These are phyloP conservation scores for Limonium bicolor DNA, from an alignment of 148 eudicot genomes.

Conservation along the genomic window DNA sequence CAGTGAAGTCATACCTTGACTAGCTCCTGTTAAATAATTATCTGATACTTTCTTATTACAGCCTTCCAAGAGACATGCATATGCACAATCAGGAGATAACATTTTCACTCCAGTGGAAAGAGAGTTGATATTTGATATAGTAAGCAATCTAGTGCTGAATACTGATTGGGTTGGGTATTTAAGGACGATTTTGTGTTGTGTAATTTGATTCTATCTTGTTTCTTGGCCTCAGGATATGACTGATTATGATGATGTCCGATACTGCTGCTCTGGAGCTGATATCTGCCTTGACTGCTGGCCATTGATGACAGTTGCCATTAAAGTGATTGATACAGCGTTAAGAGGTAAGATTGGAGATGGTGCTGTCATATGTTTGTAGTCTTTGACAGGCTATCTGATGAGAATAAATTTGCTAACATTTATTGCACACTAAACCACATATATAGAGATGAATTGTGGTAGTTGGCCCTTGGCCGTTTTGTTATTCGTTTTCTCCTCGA, in stretches of 20 bases:
- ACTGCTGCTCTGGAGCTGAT: conserved; percentile 92
- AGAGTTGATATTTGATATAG: conserved; percentile 91
- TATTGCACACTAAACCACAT: too few species aligned
- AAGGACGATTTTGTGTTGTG: not conserved
- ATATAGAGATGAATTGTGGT: too few species aligned
- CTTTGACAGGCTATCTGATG: too few species aligned
- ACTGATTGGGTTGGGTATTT: not conserved
- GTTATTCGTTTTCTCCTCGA: too few species aligned
- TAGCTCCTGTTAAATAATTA: too few species aligned
- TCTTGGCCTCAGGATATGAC: conserved; percentile 63
- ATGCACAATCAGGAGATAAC: conserved; percentile 64
- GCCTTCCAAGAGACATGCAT: conserved; percentile 87
- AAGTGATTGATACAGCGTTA: conserved; percentile 76
- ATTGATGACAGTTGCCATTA: conserved; percentile 87
- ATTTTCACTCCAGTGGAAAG: conserved; percentile 79
- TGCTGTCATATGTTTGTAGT: too few species aligned
- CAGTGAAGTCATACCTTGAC: too few species aligned
- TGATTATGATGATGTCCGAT: conserved; percentile 90
- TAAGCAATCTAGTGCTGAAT: conserved; percentile 20
- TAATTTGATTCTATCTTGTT: conserved; percentile 4
- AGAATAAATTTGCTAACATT: too few species aligned
- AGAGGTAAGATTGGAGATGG: too few species aligned
- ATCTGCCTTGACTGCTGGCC: conserved; percentile 95
- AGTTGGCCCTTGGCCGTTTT: too few species aligned
- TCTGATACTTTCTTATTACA: conserved; percentile 32